Conservation (phyloP, 805 yeast genomes). For the Blastobotrys peoriensis region DNA sequence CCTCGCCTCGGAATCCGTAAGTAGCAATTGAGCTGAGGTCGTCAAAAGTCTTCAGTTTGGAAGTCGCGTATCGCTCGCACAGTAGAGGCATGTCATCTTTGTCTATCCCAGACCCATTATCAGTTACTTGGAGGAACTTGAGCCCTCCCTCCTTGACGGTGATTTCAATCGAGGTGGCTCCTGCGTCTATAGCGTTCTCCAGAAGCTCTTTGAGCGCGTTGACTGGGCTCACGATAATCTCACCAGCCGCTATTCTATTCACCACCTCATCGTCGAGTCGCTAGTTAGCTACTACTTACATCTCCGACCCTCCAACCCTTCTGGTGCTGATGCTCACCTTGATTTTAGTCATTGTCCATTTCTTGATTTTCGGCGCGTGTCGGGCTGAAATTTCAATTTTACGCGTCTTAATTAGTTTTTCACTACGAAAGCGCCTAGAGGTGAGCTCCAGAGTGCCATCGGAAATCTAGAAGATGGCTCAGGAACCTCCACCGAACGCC, state of each 20-base stretch:
- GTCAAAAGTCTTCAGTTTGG: slow-evolving; percentile 67
- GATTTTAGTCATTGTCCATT: background rate
- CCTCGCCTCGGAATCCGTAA: slow-evolving; percentile 96
- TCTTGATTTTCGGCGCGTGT: too few relatives aligned
- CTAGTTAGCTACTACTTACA: too few relatives aligned
- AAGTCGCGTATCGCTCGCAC: slow-evolving; percentile 92
- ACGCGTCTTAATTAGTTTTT: too few relatives aligned
- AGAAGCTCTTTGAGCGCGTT: slow-evolving; percentile 90
- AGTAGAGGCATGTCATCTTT: slow-evolving; percentile 64
- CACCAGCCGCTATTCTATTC: slow-evolving; percentile 95
- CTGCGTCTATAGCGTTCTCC: slow-evolving; percentile 90
- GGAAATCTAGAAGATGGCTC: too few relatives aligned
- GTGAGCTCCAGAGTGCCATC: too few relatives aligned
- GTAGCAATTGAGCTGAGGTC: slow-evolving; percentile 69
- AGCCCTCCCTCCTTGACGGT: slow-evolving; percentile 89
- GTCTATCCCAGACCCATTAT: slow-evolving; percentile 78
- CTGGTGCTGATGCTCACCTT: background rate
- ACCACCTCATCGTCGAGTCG: slow-evolving; percentile 66
- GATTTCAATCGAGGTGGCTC: slow-evolving; percentile 66
- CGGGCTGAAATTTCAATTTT: too few relatives aligned
- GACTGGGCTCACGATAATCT: slow-evolving; percentile 87
- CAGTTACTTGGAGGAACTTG: slow-evolving; percentile 78
- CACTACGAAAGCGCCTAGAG: too few relatives aligned
- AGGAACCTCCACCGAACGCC: too few relatives aligned
- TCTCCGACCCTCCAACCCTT: too few relatives aligned